Base-by-base conservation (phyloP, 2,329 filamentous ascomycete species). In the Fusarium decemcellulare region DNA sequence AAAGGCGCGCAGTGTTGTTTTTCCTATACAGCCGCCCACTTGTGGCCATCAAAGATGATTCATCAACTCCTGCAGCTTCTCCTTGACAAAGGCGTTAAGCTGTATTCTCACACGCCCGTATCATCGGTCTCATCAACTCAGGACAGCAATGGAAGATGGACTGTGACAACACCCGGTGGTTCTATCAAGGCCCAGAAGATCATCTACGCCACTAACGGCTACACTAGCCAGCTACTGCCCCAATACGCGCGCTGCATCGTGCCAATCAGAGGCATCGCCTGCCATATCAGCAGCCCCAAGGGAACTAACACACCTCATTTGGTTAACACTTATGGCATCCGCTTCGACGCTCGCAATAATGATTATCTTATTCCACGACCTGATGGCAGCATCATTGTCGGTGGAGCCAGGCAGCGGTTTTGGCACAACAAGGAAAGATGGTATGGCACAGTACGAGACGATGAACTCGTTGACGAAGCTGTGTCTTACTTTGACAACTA, bases 191-290 rank as follows among this genome's bases (percentile, higher is more conserved):
- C 46, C 10, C 27, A 30, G 34, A 50, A 36, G 46, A 9, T 50
- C 2, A 8, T 50, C 34, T n/a, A 50, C n/a, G 30, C 30, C 23
- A 92, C 88, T 2, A 93, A 93, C 70, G 91, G 82, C 8, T 92
- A 92, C 76, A 91, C 90, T 0, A 86, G 88, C 1, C 84, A 86
- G 15, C 74, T 93, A 7, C 79, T 90, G 5, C 89, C 89, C 0
- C 75, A 84, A 57, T 92, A 91, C 74, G 78, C 81, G 6, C 83
- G 86, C 61, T 84, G 87, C 15, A 91, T 93, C 63, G 83, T 91
- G 10, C 91, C 91, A 0, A 84, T 87, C 5, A 84, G 90, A 40
- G 90, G 87, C 9, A 78, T 77, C 6, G 78, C 76, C 57, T 76
- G 74, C 43, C 74, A 72, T n/a, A 76, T 78, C n/a, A 63, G 59